phyloP scores from a whole-genome alignment of 176 grass and related monocot genomes.

The Oryza meyeriana region DNA sequence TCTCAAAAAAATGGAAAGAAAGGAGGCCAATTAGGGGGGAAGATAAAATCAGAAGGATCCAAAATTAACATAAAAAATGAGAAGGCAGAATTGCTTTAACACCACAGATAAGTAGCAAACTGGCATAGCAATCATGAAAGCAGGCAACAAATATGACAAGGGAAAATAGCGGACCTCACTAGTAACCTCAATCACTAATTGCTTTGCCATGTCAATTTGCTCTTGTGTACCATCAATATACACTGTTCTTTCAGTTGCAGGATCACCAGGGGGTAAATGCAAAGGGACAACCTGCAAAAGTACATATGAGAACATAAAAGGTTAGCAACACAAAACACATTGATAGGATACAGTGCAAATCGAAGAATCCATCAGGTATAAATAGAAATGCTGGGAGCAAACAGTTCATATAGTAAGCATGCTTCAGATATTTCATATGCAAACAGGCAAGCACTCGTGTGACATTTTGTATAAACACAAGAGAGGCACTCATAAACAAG shows the following conservation, averaged over 20 bases:
- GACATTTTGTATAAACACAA: neutral
- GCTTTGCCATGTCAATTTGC: constrained; percentile 93
- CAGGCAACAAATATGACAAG: constrained; percentile 7
- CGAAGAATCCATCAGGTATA: neutral
- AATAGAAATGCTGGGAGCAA: neutral
- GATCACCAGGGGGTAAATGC: constrained; percentile 87
- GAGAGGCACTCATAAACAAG: too few species aligned
- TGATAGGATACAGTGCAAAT: neutral
- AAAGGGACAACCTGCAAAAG: constrained; percentile 78
- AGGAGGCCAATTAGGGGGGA: neutral
- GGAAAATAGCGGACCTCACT: constrained; percentile 70
- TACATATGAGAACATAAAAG: constrained; percentile 14
- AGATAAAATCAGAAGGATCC: neutral
- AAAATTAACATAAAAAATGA: constrained; percentile 22
- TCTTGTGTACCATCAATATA: constrained; percentile 86
- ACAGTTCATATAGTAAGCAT: neutral
- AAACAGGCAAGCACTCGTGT: neutral
- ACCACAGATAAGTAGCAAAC: constrained; percentile 23
- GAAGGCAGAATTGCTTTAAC: constrained; percentile 18
- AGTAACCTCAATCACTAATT: constrained; percentile 84
- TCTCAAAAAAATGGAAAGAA: neutral
- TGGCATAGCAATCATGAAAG: constrained; percentile 11
- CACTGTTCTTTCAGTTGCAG: constrained; percentile 82
- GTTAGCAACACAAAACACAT: constrained; percentile 20
- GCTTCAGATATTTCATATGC: neutral